These are phyloP conservation scores for Leptomonas pyrrhocoris DNA, from an alignment of 208 protist genomes.

Conservation along the genomic window DNA sequence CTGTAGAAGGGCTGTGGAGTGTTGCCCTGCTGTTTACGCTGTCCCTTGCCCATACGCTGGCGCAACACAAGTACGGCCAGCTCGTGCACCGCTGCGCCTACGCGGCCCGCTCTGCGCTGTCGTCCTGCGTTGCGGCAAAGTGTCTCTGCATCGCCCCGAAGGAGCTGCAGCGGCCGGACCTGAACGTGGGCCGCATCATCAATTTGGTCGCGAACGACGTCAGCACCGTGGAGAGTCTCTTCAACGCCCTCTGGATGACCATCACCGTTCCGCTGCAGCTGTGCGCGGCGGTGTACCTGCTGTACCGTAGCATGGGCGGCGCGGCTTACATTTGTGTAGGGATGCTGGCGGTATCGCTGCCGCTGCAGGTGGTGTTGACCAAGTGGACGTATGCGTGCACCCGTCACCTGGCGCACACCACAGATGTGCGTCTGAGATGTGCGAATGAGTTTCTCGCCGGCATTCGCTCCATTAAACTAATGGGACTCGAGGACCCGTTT, in stretches of 20 bases:
- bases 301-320: slow-evolving; percentile 64
- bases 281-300: slow-evolving; percentile 62
- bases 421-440: slow-evolving; percentile 87
- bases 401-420: slow-evolving; percentile 33
- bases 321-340: slow-evolving; percentile 68
- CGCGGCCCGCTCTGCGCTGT: slow-evolving; percentile 55
- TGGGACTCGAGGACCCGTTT: slow-evolving; percentile 87
- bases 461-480: slow-evolving; percentile 94
- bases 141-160: slow-evolving; percentile 55
- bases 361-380: slow-evolving; percentile 66
- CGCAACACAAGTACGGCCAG: slow-evolving; percentile 60
- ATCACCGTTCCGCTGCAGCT: slow-evolving; percentile 46
- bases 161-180: slow-evolving; percentile 56
- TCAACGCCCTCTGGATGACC: slow-evolving; percentile 19
- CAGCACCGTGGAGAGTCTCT: neutral
- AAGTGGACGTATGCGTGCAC: slow-evolving; percentile 32
- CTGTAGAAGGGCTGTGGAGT: slow-evolving; percentile 37
- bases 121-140: slow-evolving; percentile 77
- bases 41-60: slow-evolving; percentile 44
- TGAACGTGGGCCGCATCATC: slow-evolving; percentile 83
- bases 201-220: slow-evolving; percentile 44
- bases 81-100: slow-evolving; percentile 38
- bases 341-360: slow-evolving; percentile 69
- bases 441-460: slow-evolving; percentile 92
- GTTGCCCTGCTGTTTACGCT: slow-evolving; percentile 44